Base-by-base conservation (phyloP, 805 yeast genomes). In the Saccharomyces eubayanus region DNA sequence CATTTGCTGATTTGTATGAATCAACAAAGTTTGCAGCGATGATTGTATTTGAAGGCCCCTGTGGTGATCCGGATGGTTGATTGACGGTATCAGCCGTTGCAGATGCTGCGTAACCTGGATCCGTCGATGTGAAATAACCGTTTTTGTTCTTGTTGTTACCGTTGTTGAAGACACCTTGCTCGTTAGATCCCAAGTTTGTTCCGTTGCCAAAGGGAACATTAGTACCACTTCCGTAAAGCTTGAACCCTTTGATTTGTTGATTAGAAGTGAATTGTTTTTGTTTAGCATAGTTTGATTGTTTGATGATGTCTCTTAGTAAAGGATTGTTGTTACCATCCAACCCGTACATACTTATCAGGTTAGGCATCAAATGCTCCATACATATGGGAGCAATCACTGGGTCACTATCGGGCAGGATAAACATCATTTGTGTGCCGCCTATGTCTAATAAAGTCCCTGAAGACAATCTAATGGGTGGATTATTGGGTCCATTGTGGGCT, bases 391-490 rank as follows among this genome's bases (percentile, higher is more conserved):
- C 79, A 6, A 91, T 77, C 31, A 71, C 73, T 2, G 97, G 96
- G 11, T 82, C 81, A 4, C 88, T 83, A 67, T 91, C 97, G 1
- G 99, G 99, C 59, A 94, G 75, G 41, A 94, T 94, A 67, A 94
- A 94, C 96, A 94, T 92, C 98, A 94, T 94, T 71, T 94, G 98
- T 10, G 96, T 90, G 5, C 97, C 97, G 16, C 98, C 98, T 48
- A 94, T 84, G 63, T 94, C 99, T 54, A 94, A 72, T 16, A 94
- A 82, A 46, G 92, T 87, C n/a, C 99, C 99, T 1, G 95, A 85
- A 51, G 79, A 78, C 53, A 94, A 77, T 11, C 83, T 78, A 12
- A 84, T 77, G 2, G 83, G 75, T 5, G 74, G 61, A 3, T 73
- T 69, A 47, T 72, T 63, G 5, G 77, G 70, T 5, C 84, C 85